Evolutionary conservation across 2,329 filamentous ascomycete genomes (phyloP).

Genomic region (Penicillium italicum): DNA sequence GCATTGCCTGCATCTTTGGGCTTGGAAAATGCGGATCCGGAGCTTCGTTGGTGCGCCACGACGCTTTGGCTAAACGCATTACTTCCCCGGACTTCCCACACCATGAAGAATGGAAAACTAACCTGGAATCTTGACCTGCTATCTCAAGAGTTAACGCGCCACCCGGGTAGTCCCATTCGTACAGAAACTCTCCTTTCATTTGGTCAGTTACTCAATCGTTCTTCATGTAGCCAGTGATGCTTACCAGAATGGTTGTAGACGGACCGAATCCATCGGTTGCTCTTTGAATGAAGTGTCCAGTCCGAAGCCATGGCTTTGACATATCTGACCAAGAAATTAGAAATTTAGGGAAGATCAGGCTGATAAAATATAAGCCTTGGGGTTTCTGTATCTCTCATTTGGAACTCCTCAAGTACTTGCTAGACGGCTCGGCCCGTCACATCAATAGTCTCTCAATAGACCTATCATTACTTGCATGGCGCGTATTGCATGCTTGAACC

Average conservation of each 20-base stretch:
- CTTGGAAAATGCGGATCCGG: not conserved
- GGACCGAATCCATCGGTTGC: constrained; percentile 5
- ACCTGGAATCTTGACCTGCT: not conserved
- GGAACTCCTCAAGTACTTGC: not conserved
- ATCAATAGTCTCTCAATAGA: not conserved
- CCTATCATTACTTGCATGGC: not conserved
- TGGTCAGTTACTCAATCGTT: not conserved
- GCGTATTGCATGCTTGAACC: constrained; percentile 1
- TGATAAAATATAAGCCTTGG: not conserved
- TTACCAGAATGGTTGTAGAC: constrained; percentile 3
- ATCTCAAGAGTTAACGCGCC: too few species aligned
- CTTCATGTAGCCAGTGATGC: not conserved
- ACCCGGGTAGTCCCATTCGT: not conserved
- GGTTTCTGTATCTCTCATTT: not conserved
- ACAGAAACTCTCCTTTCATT: not conserved
- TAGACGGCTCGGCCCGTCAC: constrained; percentile 1
- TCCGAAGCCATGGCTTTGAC: constrained; percentile 1
- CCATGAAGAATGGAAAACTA: not conserved
- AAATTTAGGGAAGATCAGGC: not conserved
- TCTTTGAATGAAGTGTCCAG: constrained; percentile 1
- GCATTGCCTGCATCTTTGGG: not conserved
- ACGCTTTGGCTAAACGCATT: not conserved
- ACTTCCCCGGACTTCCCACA: not conserved
- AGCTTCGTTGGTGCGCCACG: not conserved
- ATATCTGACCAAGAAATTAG: not conserved